Evolutionary conservation across 805 yeast species (phyloP), one percentile per base, ranked within the genome.

Genomic region (Kregervanrija delftensis): DNA sequence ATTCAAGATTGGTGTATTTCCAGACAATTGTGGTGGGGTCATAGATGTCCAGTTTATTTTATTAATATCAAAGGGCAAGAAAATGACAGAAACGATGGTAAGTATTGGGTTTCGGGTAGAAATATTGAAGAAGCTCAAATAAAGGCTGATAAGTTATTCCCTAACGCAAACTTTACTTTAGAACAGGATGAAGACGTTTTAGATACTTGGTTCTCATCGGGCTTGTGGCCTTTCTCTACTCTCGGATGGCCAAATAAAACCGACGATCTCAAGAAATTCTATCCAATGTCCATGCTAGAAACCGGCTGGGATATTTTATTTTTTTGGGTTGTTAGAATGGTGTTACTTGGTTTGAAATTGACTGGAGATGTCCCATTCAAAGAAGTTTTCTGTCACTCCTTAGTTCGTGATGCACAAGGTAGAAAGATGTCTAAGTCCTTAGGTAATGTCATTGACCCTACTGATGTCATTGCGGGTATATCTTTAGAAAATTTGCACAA

Each of bases 1-100:
- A 85, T 90, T 54, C 97, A 93, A 72, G 99, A 93, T 70, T 93
- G 99, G 99, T 93, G 99, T 81, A 88, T 93, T 51, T 93, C 98
- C 15, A 86, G 99, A 69, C 84, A 78, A 63, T 72, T 78, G 59
- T 78, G 84, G 84, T 85, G 95, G 95, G 99, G 99, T 54, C 99
- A 93, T 72, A 81, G 98, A 71, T 86, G 96, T 68, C 99, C 99
- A 28, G 96, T 86, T 37, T 93, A 93, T 71, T 86, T 87, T 55
- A 87, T 89, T 49, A 72, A 76, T 44, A 71, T 91, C 46, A 95
- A 87, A 59, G 95, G 91, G 46, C 74, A 77, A 57, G 81, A 76
- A 47, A 77, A 79, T 54, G 81, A 77, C 51, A 66, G 71, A 49
- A 70, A 63, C 44, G 84, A 82, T 62, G 86, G 83, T 54, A 68